These are phyloP conservation scores for Globisporangium viniferum DNA, from an alignment of 352 stramenopile species.

Conservation along the genomic window DNA sequence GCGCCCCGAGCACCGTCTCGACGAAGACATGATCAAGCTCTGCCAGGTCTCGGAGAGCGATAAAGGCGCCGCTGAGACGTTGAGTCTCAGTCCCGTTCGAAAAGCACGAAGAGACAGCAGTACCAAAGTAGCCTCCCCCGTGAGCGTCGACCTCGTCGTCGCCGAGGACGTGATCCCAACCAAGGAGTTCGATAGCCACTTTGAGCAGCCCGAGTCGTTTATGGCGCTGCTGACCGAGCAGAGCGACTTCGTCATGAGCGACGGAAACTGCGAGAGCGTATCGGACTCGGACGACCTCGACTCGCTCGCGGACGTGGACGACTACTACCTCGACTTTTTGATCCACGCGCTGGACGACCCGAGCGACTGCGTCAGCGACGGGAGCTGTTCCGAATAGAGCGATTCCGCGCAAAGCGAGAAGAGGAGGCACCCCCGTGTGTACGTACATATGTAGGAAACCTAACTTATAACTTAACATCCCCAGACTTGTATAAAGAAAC, in stretches of 20 bases:
- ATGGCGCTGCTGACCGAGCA: not conserved
- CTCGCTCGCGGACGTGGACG: conserved; percentile 5
- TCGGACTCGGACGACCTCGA: conserved; percentile 10
- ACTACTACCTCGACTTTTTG: conserved; percentile 13
- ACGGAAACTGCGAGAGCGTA: not conserved
- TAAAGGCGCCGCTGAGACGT: not conserved
- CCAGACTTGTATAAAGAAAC: not conserved
- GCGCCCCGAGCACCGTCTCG: conserved; percentile 56
- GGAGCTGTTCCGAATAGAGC: not conserved
- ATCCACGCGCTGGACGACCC: conserved; percentile 13
- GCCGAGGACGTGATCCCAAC: not conserved
- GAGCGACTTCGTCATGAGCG: not conserved
- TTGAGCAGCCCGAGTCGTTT: not conserved
- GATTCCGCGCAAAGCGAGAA: not conserved
- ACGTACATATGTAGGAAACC: not conserved
- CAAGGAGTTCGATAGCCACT: not conserved
- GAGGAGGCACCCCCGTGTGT: not conserved
- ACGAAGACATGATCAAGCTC: conserved; percentile 31
- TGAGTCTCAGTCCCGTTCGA: not conserved
- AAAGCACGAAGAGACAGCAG: not conserved
- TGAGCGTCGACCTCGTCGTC: not conserved
- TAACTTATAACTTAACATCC: conserved; percentile 2
- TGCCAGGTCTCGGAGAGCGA: conserved; percentile 9
- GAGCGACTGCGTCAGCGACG: not conserved
- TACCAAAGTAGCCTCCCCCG: not conserved